Evolutionary conservation across 768 basidiomycete species (phyloP), one percentile per base, ranked within the genome.

Genomic region (Mycena vitilis): DNA sequence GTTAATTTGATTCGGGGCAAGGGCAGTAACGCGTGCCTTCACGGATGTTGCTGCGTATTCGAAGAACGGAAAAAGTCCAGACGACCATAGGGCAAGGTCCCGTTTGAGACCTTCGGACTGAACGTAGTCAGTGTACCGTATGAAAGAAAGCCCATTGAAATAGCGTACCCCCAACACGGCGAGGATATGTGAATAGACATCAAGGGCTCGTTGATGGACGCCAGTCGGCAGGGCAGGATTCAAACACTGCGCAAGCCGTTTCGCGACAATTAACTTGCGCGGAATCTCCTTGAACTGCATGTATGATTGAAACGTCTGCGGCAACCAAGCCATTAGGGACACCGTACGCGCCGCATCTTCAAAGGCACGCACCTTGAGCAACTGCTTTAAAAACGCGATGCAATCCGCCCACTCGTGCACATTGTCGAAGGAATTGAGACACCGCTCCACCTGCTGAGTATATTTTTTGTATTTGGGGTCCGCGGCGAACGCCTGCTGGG

Each of bases 381-480:
- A 80, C 73, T 96, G 93, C 77, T 96, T 96, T 78, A 99, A 80
- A 81, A 99, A 99, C 47, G 96, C 92, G 76, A 98, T 99, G 78
- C 96, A 99, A 82, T 99, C 98, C 67, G 98, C 96, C 98, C 98
- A 99, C 82, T 99, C 98, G 65, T 97, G 95, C 66, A 98, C 95
- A 75, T 90, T 94, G 75, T 98, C 96, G 75, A 99, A 99, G 2
- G 95, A 91, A 69, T 90, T 92, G 54, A 99, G 84, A 73, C 94
- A 95, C 80, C 92, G 92, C 77, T 99, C 98, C 55, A 99, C 94
- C 74, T 95, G 93, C 63, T 92, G 90, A 0, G 91, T 84, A 80
- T 95, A 98, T 81, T 98, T 98, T 83, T 94, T 95, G 83, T 90
- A 98, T 78, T 96, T 96, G 16, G 95, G 93, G 82, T 99, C 96